Percentiles rank a stretch among this genome's conserved stretches.
Evolutionary conservation across 106 monocot genomes (phyloP).

Genomic region (Gastrodia elata): DNA sequence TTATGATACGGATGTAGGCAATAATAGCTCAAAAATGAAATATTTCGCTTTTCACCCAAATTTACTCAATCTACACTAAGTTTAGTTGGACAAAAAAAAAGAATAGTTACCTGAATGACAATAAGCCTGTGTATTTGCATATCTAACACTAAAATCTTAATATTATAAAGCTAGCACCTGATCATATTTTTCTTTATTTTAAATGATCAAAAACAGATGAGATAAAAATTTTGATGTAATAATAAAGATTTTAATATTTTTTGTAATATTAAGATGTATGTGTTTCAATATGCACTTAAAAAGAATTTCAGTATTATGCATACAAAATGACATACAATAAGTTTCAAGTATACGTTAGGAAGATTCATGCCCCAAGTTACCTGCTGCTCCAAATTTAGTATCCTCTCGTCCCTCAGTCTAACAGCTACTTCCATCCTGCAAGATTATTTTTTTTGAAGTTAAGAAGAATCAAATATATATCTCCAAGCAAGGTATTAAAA

Average conservation of each 20-base stretch:
- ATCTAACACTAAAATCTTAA: too few species aligned
- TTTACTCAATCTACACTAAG: neutral
- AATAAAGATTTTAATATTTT: too few species aligned
- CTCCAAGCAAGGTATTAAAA: neutral
- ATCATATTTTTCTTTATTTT: too few species aligned
- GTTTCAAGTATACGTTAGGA: neutral
- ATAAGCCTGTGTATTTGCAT: too few species aligned
- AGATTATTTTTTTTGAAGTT: neutral
- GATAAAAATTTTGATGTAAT: too few species aligned
- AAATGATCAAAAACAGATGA: too few species aligned
- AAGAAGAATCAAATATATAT: neutral
- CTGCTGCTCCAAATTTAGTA: constrained; percentile 49
- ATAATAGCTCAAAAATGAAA: neutral
- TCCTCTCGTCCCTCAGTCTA: constrained; percentile 31
- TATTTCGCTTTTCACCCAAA: neutral
- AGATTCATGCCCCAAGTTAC: constrained; percentile 10
- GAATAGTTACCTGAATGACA: too few species aligned
- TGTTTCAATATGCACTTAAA: neutral
- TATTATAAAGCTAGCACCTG: too few species aligned
- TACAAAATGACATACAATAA: neutral
- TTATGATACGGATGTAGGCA: too few species aligned
- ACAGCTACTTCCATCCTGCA: constrained; percentile 39
- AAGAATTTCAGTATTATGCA: neutral
- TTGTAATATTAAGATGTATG: too few species aligned
- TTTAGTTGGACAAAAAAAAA: neutral